Evolutionary conservation across 1,139 yeast species (phyloP), one percentile per base, ranked within the genome.

Genomic region (Zhuliangozyma parablackwelliae): DNA sequence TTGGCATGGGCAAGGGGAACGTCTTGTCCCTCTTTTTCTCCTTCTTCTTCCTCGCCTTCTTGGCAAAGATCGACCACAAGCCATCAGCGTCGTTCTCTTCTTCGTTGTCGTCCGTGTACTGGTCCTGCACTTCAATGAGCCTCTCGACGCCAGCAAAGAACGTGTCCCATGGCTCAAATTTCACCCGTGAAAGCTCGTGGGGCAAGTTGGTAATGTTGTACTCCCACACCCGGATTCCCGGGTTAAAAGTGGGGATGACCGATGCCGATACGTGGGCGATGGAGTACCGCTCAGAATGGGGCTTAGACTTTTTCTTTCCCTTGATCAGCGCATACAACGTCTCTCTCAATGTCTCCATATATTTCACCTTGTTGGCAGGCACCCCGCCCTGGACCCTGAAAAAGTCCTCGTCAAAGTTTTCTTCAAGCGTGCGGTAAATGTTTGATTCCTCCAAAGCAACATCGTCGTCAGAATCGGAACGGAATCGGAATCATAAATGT

Each of bases 151-250:
- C 71, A 6, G 54, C 47, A 49, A 81, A 80, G 49, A 82, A 79
- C 6, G 54, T 52, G 40, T 65, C 69, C 90, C 89, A 82, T 7
- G 79, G 65, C 30, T 60, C 61, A 39, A 48, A 48, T 27, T 42
- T 50, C 34, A 30, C 43, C 36, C 30, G 41, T 27, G 44, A 40
- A 39, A 52, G 32, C 40, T 39, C 35, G 12, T 53, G 48, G 6
- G 57, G 64, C 32, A 81, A 51, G 1, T 69, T 82, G 0, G 87
- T 75, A 33, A 75, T 74, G 53, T 87, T 86, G 54, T 87, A 87
- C 54, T 87, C 95, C 92, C 94, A 87, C 1, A 87, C 81, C 44
- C 95, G 65, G 40, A 87, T 55, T 2, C 90, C 87, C 3, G 96
- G 90, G 48, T 84, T 84, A 59, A 81, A 87, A 0, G 95, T 87